A percentile compares a stretch with the other conserved stretches of the same genome.
These are phyloP conservation scores for Yarrowia osloensis DNA, from an alignment of 805 yeast species.

Conservation along the genomic window DNA sequence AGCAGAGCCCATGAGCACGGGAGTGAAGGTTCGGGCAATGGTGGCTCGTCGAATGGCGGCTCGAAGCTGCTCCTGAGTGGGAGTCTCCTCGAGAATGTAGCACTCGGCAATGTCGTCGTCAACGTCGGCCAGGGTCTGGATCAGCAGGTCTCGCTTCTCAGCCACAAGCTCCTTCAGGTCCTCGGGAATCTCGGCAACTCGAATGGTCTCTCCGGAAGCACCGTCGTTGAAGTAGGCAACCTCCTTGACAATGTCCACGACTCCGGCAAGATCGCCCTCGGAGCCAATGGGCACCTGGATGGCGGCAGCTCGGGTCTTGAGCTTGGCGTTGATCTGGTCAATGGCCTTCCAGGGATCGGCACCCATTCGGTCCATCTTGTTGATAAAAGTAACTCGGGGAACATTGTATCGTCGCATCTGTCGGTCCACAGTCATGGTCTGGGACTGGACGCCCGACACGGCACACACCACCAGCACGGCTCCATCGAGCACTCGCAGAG, in stretches of 20 bases:
- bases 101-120: constrained; percentile 97
- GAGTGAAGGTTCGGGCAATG: constrained; percentile 92
- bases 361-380: constrained; percentile 99
- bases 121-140: constrained; percentile 95
- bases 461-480: constrained; percentile 99
- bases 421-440: constrained; percentile 97
- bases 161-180: constrained; percentile 80
- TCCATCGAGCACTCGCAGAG: constrained; percentile 96
- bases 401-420: constrained; percentile 98
- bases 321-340: constrained; percentile 82
- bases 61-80: constrained; percentile 79
- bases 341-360: constrained; percentile 95
- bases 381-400: constrained; percentile 93
- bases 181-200: constrained; percentile 68
- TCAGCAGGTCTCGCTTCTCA: constrained; percentile 80
- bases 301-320: constrained; percentile 94
- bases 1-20: constrained; percentile 99
- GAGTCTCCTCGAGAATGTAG: constrained; percentile 85
- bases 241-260: constrained; percentile 85
- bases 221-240: constrained; percentile 90
- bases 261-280: constrained; percentile 82
- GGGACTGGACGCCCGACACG: constrained; percentile 97
- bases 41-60: constrained; percentile 92
- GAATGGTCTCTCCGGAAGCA: constrained; percentile 78
- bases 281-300: constrained; percentile 97